Base-by-base conservation (phyloP, 345 rosid genomes). In the Tarenaya hassleriana region DNA sequence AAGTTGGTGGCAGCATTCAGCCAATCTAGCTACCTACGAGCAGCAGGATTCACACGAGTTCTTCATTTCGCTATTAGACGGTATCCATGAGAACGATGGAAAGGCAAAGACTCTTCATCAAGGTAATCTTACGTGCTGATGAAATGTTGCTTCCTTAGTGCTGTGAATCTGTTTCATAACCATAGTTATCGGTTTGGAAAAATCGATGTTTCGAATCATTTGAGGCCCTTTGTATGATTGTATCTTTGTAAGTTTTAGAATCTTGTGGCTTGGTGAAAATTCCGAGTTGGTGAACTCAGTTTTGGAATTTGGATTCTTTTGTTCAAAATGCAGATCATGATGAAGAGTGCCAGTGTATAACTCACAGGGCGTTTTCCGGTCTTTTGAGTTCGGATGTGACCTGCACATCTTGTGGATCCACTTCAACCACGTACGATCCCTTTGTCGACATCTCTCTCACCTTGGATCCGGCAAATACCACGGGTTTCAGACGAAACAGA, bases 21-120 rank as follows among this genome's bases (percentile, higher is more conserved):
- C 78, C 7, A 75, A 78, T 77, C 68, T 82, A 71, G 96, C 96
- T 34, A 77, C 88, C 46, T 91, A 84, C 47, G 80, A 78, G 54
- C 89, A 90, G 80, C 96, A 87, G 58, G 98, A 90, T 75, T 91
- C 98, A 16, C 96, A 90, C 42, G 98, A 90, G 69, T 90, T 90
- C 72, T 84, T 87, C 71, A 90, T 90, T 53, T 90, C 98, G 8
- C 62, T 87, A 58, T 73, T 90, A 52, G 85, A 87, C 64, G 77
- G 80, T 50, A 87, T 90, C 63, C 98, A 90, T 75, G 94, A 86
- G 74, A 87, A 71, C 50, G 87, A 71, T 63, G 80, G 81, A 35
- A 80, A 78, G 69, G 50, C 79, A 15, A 76, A 50, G 51, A 67
- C 63, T 64, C 43, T 62, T 4, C 46, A 39, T 56, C 68, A 75